Conservation (phyloP, 2,329 filamentous ascomycete species). For the Aspergillus phoenicis region DNA sequence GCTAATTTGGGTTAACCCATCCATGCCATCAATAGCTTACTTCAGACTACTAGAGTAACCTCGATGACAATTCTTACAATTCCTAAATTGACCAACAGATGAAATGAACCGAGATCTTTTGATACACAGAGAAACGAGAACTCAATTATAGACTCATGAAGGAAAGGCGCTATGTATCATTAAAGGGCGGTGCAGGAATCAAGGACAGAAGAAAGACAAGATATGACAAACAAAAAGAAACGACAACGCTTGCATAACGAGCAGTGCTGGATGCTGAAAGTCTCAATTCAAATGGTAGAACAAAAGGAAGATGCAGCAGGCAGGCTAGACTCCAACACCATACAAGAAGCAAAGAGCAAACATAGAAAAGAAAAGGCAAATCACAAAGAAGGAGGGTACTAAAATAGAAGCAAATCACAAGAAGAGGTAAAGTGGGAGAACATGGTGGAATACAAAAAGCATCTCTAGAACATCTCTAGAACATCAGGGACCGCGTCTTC, state of each 20-base stretch:
- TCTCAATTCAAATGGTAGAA: conserved; percentile 4
- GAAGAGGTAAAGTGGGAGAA: not conserved
- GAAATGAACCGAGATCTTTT: conserved; percentile 2
- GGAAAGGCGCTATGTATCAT: conserved; percentile 30
- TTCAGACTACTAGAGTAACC: not conserved
- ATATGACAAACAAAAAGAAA: conserved; percentile 1
- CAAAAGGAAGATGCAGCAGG: conserved; percentile 12
- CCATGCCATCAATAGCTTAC: not conserved
- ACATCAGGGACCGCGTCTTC: conserved; percentile 47
- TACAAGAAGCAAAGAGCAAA: conserved; percentile 8
- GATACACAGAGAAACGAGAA: conserved; percentile 13
- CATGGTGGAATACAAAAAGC: not conserved
- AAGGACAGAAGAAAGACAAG: not conserved
- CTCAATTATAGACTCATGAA: conserved; percentile 23
- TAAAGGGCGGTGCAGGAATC: conserved; percentile 19
- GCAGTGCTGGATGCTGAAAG: conserved; percentile 11
- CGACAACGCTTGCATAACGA: conserved; percentile 10
- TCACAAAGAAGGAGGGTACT: not conserved
- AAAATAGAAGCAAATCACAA: conserved; percentile 3
- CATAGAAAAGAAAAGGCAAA: conserved; percentile 7
- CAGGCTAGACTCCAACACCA: conserved; percentile 17
- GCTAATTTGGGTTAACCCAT: too few species aligned
- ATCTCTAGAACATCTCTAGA: conserved; percentile 42
- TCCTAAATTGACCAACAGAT: not conserved
- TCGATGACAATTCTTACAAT: not conserved